These are phyloP conservation scores for Hemisphaericaspora lyxosophila DNA, from an alignment of 1,139 yeast species.

Conservation along the genomic window DNA sequence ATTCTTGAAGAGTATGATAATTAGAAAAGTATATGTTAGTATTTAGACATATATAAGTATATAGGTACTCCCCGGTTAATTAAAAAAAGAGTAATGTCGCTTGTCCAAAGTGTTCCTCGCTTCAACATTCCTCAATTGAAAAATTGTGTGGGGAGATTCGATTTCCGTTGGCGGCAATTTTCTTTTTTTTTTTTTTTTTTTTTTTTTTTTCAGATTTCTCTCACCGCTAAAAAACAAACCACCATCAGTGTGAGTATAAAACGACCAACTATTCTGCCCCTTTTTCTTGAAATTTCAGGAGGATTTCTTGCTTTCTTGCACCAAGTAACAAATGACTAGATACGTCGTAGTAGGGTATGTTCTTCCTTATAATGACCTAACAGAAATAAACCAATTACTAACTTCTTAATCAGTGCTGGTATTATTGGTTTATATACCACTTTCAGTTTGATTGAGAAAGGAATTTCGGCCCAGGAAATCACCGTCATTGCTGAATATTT, in stretches of 20 bases:
- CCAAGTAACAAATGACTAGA: slow-evolving; percentile 20
- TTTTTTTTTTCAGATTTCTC: background rate
- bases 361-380: too few species aligned
- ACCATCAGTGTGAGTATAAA: too few species aligned
- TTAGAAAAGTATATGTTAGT: slow-evolving; percentile 28
- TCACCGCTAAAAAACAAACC: too few species aligned
- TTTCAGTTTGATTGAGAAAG: slow-evolving; percentile 49
- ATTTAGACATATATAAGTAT: background rate
- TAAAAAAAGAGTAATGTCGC: too few species aligned
- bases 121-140: background rate
- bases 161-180: background rate
- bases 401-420: slow-evolving; percentile 60
- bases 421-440: slow-evolving; percentile 70
- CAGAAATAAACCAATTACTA: too few species aligned
- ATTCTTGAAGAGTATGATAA: slow-evolving; percentile 37
- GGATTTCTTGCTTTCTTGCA: background rate
- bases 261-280: too few species aligned
- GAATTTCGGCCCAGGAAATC: slow-evolving; percentile 46
- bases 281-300: background rate
- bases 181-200: too few species aligned
- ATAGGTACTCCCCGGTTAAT: too few species aligned
- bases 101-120: too few species aligned
- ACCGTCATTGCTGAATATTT: slow-evolving; percentile 59
- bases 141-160: background rate
- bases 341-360: slow-evolving; percentile 37